Conservation (phyloP, 1,284 basidiomycete species). For the Agroathelia rolfsii region DNA sequence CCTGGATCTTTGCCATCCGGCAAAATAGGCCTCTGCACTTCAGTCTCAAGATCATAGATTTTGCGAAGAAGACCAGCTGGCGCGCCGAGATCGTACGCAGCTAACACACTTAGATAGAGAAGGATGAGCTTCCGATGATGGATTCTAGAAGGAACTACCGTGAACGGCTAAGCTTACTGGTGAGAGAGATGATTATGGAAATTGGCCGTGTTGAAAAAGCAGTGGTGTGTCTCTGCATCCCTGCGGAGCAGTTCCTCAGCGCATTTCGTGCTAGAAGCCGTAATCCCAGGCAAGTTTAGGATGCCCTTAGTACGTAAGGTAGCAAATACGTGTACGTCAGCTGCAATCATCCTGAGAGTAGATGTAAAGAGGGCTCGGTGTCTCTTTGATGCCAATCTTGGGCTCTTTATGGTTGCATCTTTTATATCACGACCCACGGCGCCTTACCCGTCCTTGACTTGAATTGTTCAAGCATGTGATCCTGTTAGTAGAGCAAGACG, state of each 20-base stretch:
- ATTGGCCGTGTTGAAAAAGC: constrained; percentile 37
- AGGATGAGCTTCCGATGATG: constrained; percentile 3
- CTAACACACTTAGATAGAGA: constrained; percentile 33
- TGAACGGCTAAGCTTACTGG: constrained; percentile 37
- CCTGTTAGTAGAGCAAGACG: too few species aligned
- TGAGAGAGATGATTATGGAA: constrained; percentile 62
- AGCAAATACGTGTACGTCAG: too few species aligned
- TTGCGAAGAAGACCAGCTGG: constrained; percentile 38
- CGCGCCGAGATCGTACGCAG: constrained; percentile 59
- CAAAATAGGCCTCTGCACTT: constrained; percentile 34
- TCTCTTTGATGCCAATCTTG: too few species aligned
- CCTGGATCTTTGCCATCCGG: constrained; percentile 27
- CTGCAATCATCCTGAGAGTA: too few species aligned
- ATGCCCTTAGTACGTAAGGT: too few species aligned
- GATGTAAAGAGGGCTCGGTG: too few species aligned
- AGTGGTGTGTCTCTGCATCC: constrained; percentile 49
- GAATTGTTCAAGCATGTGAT: too few species aligned
- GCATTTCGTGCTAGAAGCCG: constrained; percentile 32
- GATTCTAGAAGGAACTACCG: background rate
- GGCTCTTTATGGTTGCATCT: too few species aligned
- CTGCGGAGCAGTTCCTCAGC: constrained; percentile 40
- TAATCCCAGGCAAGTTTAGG: constrained; percentile 40
- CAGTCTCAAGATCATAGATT: constrained; percentile 36
- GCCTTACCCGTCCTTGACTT: too few species aligned
- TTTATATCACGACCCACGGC: too few species aligned